phyloP scores from a whole-genome alignment of 768 basidiomycete species.

The Crepidotus variabilis region DNA sequence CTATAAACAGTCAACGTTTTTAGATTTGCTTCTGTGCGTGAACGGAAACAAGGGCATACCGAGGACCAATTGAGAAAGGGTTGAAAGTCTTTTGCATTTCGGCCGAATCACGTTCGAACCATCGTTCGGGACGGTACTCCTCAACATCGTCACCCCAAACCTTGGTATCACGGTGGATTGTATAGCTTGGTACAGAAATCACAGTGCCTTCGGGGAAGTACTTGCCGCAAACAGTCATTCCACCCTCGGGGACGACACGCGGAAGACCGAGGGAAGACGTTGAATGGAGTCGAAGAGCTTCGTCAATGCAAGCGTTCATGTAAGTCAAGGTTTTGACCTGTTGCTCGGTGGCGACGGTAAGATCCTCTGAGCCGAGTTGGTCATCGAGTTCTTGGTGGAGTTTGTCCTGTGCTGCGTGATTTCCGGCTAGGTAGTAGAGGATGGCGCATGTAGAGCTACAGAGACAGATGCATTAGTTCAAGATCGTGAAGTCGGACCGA shows the following conservation, averaged over 20 bases:
- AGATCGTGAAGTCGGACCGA: neutral
- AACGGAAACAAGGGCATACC: slow-evolving; percentile 34
- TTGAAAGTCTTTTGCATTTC: slow-evolving; percentile 74
- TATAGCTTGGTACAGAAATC: slow-evolving; percentile 77
- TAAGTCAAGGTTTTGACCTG: slow-evolving; percentile 74
- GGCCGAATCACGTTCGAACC: slow-evolving; percentile 68
- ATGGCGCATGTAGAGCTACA: slow-evolving; percentile 85
- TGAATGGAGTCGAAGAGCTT: slow-evolving; percentile 80
- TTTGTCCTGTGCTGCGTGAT: slow-evolving; percentile 61
- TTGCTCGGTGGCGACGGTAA: slow-evolving; percentile 57
- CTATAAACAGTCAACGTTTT: slow-evolving; percentile 27
- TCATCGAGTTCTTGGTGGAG: slow-evolving; percentile 76
- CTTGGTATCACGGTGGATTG: slow-evolving; percentile 68
- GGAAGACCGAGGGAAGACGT: slow-evolving; percentile 84
- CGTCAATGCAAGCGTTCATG: slow-evolving; percentile 85
- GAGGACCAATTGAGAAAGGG: slow-evolving; percentile 80
- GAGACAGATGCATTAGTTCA: slow-evolving; percentile 4
- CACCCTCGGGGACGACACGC: slow-evolving; percentile 71
- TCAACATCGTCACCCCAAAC: slow-evolving; percentile 82
- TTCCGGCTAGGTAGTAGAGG: slow-evolving; percentile 73
- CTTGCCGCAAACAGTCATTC: slow-evolving; percentile 54
- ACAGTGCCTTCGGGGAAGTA: slow-evolving; percentile 73
- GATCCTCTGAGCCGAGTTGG: slow-evolving; percentile 52
- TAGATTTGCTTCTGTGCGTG: too few relatives aligned
- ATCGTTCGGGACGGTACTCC: slow-evolving; percentile 76